A percentile compares a stretch with the other conserved stretches of the same genome.
Conservation (phyloP, 2,329 filamentous ascomycete genomes). For the Pyrenochaeta sp. region DNA sequence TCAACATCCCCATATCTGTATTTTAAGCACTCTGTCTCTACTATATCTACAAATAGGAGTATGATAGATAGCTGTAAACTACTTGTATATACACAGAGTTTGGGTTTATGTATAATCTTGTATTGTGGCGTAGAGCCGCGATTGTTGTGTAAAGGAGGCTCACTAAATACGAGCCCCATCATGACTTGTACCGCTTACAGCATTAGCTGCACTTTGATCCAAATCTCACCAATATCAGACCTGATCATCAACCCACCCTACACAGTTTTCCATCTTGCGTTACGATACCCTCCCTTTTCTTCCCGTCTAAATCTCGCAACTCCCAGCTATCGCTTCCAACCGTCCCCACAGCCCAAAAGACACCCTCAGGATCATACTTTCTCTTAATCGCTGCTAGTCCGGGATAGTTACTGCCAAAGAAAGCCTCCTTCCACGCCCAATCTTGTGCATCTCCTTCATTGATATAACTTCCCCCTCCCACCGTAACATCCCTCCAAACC, state of each 20-base stretch:
- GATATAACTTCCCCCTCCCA: constrained; percentile 32
- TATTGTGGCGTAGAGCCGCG: too few relatives aligned
- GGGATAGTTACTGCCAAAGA: constrained; percentile 37
- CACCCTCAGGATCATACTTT: constrained; percentile 30
- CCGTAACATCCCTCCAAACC: constrained; percentile 32
- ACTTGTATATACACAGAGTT: too few relatives aligned
- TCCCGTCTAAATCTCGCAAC: constrained; percentile 24
- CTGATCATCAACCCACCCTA: constrained; percentile 12
- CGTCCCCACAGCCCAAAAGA: constrained; percentile 37
- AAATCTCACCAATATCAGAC: background rate
- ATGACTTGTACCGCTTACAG: too few relatives aligned
- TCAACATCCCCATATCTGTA: too few relatives aligned
- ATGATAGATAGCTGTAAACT: too few relatives aligned
- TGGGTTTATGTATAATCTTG: too few relatives aligned
- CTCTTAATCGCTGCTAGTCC: constrained; percentile 30
- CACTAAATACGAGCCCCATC: too few relatives aligned
- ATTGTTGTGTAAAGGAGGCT: too few relatives aligned
- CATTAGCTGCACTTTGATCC: too few relatives aligned
- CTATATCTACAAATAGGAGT: too few relatives aligned
- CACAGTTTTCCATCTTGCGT: constrained; percentile 39
- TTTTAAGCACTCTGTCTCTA: too few relatives aligned
- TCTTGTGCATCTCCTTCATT: constrained; percentile 43
- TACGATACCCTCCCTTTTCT: constrained; percentile 21
- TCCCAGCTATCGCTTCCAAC: constrained; percentile 39
- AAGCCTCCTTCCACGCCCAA: constrained; percentile 30